Percentiles rank a stretch among this genome's conserved stretches.
Evolutionary conservation across 371 early-diverging fungal genomes (phyloP).

Genomic region (Catenaria anguillulae): DNA sequence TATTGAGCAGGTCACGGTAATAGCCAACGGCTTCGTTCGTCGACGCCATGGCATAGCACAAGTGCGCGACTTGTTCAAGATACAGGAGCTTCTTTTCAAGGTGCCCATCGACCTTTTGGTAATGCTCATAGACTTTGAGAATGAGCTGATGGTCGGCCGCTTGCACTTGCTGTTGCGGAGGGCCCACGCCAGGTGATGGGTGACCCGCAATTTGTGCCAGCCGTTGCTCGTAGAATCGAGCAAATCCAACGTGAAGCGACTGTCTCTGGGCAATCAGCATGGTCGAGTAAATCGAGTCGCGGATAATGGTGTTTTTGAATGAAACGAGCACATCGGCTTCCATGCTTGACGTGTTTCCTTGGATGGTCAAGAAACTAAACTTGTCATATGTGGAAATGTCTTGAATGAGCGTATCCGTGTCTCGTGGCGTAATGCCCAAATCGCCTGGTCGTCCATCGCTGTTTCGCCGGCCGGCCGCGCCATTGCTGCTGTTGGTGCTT

Average conservation of each 20-base stretch:
- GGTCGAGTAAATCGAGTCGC: conserved; percentile 29
- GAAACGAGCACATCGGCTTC: conserved; percentile 15
- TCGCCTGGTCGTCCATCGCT: background rate
- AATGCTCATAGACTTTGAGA: conserved; percentile 27
- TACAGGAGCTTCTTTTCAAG: conserved; percentile 21
- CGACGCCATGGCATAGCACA: conserved; percentile 21
- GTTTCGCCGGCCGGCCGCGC: background rate
- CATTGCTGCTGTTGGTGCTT: background rate
- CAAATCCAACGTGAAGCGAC: conserved; percentile 26
- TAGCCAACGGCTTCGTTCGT: conserved; percentile 25
- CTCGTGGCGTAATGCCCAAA: background rate
- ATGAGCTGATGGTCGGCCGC: conserved; percentile 13
- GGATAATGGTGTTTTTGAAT: conserved; percentile 30
- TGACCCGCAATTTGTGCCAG: conserved; percentile 9
- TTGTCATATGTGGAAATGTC: conserved; percentile 23
- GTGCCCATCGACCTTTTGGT: conserved; percentile 21
- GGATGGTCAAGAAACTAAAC: conserved; percentile 21
- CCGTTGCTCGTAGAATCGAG: conserved; percentile 22
- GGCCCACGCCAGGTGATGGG: no score
- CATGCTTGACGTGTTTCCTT: conserved; percentile 6
- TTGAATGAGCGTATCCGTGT: conserved; percentile 6
- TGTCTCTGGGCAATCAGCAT: conserved; percentile 29
- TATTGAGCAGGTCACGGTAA: conserved; percentile 21
- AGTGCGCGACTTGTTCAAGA: conserved; percentile 23
- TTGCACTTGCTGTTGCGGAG: background rate